Evolutionary conservation across 805 yeast species (phyloP), one percentile per base, ranked within the genome.

Genomic region (Metschnikowia cubensis): DNA sequence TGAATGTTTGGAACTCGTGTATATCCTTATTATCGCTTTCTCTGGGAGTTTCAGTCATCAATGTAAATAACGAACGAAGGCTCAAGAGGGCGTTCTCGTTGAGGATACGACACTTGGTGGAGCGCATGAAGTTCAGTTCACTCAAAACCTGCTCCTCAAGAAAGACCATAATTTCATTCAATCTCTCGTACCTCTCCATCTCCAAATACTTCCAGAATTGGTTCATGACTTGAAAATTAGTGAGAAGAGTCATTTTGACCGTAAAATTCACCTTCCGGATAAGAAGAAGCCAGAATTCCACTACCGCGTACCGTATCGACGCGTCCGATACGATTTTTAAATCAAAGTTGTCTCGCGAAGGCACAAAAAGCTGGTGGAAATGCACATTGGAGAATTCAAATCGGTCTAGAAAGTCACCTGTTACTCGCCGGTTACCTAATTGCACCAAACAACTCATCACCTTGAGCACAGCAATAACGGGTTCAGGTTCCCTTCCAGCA

Each of bases 71-170:
- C 3, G 78, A 73, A 33, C 81, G 78, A 31, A 89, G 56, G 48
- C 82, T 82, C 25, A 76, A 74, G 50, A 89, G 61, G 20, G 84
- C 80, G 74, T 86, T 80, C 61, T 91, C 97, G 58, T 88, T 89
- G 59, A 92, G 77, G 14, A 90, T 77, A 52, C 82, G 81, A 52
- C 89, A 79, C 63, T 90, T 91, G 0, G 89, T 79, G 52, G 84
- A 71, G 59, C 83, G 84, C 56, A 81, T 81, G 62, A 83, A 85
- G 11, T 77, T 67, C 2, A 70, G 59, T 56, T 91, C 97, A 25
- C 69, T 63, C 34, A 89, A 60, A 2, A 91, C 76, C 20, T 71
- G 68, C 1, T 67, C 61, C 15, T 74, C 79, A 50, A 89, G 68
- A 22, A 81, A 73, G 0, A 65, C 62, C 2, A 88, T 49, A 0